Evolutionary conservation across 2,329 filamentous ascomycete genomes (phyloP), one percentile per base, ranked within the genome.

Genomic region (Pezicula rhizophila): DNA sequence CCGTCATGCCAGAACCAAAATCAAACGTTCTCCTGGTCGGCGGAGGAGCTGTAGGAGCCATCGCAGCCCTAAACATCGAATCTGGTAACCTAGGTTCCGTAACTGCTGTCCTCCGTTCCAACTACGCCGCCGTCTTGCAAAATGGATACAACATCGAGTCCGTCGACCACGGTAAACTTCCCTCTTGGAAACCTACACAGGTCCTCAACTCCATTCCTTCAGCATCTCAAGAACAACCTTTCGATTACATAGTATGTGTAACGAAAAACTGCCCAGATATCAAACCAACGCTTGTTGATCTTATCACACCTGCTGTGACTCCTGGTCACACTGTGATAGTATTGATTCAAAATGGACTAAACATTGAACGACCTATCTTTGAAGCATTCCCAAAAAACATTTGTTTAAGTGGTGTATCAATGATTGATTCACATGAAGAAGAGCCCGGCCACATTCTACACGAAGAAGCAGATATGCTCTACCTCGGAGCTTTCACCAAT

Each of bases 271-370:
- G 52, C 7, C 55, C 55, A 3, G 55, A 57, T 37, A 49, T 53
- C 42, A 51, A 48, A 3, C 78, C 79, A 0, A 45, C 50, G 8
- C 47, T 57, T 11, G 37, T 47, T n/a, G 45, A 41, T n/a, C 25
- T 55, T 2, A 53, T 57, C 20, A 45, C 43, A 6, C 51, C 55
- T 6, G 53, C 53, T 10, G 51, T 57, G 5, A 56, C 55, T 1
- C 51, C 49, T 10, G 53, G 51, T 3, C 47, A 56, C 18, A 57
- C 51, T 7, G 42, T 50, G 15, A 49, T 57, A 10, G 47, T 51
- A 11, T 49, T 57, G 35, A 47, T 57, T 10, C 53, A 57, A 39
- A 57, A 57, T 31, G 53, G 55, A 4, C 51, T 57, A 8, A 54
- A 53, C 25, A 57, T 57, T 42, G 55, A 57, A 28, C 28, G 42